Conservation (phyloP, 2,329 filamentous ascomycete genomes). For the Akanthomyces dipterigenus region DNA sequence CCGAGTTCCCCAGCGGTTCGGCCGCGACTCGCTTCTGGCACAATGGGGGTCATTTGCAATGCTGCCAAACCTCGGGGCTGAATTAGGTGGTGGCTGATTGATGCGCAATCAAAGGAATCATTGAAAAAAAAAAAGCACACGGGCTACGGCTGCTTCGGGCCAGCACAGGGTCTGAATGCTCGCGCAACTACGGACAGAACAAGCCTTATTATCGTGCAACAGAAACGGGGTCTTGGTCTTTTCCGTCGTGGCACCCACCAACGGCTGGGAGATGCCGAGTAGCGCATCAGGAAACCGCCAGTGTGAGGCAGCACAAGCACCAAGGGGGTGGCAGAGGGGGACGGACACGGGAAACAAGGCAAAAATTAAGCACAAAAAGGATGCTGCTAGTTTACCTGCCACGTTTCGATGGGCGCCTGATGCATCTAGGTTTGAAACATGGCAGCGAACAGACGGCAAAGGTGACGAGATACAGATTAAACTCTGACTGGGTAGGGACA, state of each 20-base stretch:
- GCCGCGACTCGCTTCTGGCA: neutral
- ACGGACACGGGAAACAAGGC: neutral
- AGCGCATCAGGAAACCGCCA: neutral
- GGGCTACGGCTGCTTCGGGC: too few relatives aligned
- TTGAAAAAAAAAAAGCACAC: neutral
- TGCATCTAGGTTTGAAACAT: neutral
- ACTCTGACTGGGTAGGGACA: neutral
- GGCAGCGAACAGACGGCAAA: neutral
- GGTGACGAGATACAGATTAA: neutral
- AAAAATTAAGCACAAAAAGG: conserved; percentile 2
- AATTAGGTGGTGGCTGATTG: neutral
- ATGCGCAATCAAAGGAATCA: neutral
- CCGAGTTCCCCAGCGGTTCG: neutral
- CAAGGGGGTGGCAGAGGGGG: conserved; percentile 1
- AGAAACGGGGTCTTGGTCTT: neutral
- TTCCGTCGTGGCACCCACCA: conserved; percentile 2
- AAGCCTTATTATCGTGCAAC: neutral
- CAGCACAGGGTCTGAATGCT: too few relatives aligned
- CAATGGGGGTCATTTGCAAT: neutral
- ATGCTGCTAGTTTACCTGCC: neutral
- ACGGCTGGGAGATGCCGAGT: conserved; percentile 10
- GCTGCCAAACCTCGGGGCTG: neutral
- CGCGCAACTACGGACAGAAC: too few relatives aligned
- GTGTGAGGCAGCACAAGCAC: conserved; percentile 6
- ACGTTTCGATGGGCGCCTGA: neutral